These are phyloP conservation scores for Rhizopogon vesiculosus DNA, from an alignment of 768 basidiomycete species.

Conservation along the genomic window DNA sequence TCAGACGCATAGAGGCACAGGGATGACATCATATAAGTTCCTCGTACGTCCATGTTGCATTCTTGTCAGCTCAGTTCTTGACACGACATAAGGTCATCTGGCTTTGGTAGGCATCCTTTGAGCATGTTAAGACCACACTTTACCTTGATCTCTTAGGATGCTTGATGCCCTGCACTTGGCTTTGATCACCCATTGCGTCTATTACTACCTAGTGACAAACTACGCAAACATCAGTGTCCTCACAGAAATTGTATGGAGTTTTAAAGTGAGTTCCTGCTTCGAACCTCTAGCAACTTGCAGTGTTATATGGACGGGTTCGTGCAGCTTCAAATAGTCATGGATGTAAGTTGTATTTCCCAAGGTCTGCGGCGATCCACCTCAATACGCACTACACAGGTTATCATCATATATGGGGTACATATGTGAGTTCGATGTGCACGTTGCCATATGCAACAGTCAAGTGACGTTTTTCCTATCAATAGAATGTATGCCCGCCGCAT, in stretches of 20 bases:
- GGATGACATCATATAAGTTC: neutral
- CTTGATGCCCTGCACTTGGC: constrained; percentile 32
- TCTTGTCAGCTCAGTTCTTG: neutral
- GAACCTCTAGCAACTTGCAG: neutral
- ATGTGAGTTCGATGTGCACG: neutral
- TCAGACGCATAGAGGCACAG: neutral
- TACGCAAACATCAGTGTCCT: constrained; percentile 26
- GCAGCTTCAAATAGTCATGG: neutral
- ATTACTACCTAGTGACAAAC: constrained; percentile 32
- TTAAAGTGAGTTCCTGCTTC: neutral
- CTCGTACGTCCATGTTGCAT: neutral
- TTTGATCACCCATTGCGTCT: constrained; percentile 29
- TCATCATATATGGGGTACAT: neutral
- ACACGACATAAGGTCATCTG: neutral
- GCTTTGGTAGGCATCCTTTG: constrained; percentile 9
- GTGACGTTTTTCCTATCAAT: neutral
- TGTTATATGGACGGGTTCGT: neutral
- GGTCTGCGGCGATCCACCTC: neutral
- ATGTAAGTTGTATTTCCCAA: neutral
- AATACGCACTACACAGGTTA: neutral
- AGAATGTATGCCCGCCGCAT: neutral
- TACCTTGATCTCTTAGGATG: constrained; percentile 20
- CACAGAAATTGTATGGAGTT: constrained; percentile 24
- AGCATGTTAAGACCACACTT: neutral
- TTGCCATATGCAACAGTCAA: neutral